phyloP scores from a whole-genome alignment of 192 early-diverging fungal species.

The Chytriomyces sp. region DNA sequence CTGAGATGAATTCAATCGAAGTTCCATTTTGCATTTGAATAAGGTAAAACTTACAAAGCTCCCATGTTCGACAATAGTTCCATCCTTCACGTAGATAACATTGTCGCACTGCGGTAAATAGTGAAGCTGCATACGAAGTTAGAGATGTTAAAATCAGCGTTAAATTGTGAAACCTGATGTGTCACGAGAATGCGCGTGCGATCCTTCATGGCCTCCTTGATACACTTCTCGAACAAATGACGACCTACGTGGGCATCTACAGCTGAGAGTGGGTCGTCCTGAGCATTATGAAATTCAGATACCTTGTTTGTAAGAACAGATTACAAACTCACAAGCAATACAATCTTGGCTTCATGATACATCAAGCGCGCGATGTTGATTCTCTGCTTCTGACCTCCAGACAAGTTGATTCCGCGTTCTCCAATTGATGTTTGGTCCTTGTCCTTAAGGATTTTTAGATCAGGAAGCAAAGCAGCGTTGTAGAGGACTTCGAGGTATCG shows the following conservation, averaged over 20 bases:
- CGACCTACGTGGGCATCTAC: slow-evolving; percentile 70
- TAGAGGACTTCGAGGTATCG: slow-evolving; percentile 66
- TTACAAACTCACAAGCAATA: too few relatives aligned
- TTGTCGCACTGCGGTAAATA: slow-evolving; percentile 73
- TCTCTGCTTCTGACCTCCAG: slow-evolving; percentile 80
- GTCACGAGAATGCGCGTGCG: slow-evolving; percentile 86
- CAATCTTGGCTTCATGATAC: slow-evolving; percentile 73
- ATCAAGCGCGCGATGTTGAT: slow-evolving; percentile 77
- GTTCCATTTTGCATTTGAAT: too few relatives aligned
- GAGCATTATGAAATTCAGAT: too few relatives aligned
- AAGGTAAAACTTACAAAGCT: too few relatives aligned
- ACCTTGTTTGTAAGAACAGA: too few relatives aligned
- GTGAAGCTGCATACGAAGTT: too few relatives aligned
- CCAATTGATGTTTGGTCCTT: slow-evolving; percentile 65
- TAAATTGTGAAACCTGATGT: slow-evolving; percentile 62
- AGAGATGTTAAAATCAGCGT: too few relatives aligned
- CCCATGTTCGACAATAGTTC: slow-evolving; percentile 68
- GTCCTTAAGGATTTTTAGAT: slow-evolving; percentile 61
- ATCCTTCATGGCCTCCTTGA: slow-evolving; percentile 59
- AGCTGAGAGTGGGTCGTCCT: slow-evolving; percentile 83
- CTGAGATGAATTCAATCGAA: too few relatives aligned
- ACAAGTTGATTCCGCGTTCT: slow-evolving; percentile 52
- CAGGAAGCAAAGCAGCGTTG: slow-evolving; percentile 68
- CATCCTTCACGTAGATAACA: slow-evolving; percentile 72
- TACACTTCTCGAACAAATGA: slow-evolving; percentile 76